Evolutionary conservation across 345 rosid species (phyloP), one percentile per base, ranked within the genome.

Genomic region (Lenwebbia sp.): DNA sequence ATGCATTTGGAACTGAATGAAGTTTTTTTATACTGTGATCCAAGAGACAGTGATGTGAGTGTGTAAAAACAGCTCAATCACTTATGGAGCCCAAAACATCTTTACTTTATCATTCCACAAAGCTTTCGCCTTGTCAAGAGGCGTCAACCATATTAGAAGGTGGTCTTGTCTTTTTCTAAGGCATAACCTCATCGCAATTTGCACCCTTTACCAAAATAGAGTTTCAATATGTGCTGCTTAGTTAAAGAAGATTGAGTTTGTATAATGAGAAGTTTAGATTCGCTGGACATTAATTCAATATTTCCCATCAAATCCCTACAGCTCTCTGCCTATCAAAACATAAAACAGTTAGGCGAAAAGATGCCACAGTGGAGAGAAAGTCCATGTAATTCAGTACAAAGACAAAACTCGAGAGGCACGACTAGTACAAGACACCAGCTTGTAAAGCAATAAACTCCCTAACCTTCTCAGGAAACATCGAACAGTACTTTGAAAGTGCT

Each of bases 401-500:
- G 28, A 82, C 37, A 83, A 28, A 54, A 37, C 56, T 21, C 19
- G n/a, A 52, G 41, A 49, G 50, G 62, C 28, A 19, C 10, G 51
- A 47, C 21, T 54, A 70, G 26, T 37, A 70, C 23, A 37, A 37
- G 26, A 37, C 81, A 70, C 47, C 40, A 25, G 54, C 37, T 41
- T 57, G 26, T 26, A 19, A 55, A 13, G 14, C 26, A 30, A 37
- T 85, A 83, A 87, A 54, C 88, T 75, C 86, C 89, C 96, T 88
- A 62, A 94, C 99, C 99, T 93, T 94, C 87, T 96, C 98, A 44
- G 99, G 99, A 90, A 97, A 91, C 89, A 93, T 88, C 54, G 89
- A 88, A 90, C 92, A 88, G 90, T 86, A 91, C 88, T 96, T 95
- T 30, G 92, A 87, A 85, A 97, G 92, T 55, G 90, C 88, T 51